Conservation (phyloP, 2,329 filamentous ascomycete genomes). For the Diaporthe citriasiana region DNA sequence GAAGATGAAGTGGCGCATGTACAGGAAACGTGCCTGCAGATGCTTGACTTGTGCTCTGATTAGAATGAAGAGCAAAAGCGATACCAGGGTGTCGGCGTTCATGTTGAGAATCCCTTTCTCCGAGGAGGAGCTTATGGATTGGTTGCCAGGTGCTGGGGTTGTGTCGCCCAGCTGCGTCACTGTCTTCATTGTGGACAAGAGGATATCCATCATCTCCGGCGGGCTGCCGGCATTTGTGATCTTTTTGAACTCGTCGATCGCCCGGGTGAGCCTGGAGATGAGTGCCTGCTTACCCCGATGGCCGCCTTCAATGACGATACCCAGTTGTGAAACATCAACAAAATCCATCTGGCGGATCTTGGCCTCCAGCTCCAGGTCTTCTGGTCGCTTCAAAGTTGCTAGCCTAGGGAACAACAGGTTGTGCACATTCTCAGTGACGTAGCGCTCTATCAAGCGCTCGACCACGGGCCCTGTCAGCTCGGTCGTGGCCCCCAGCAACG, state of each 20-base stretch:
- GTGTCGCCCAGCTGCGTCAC: conserved; percentile 77
- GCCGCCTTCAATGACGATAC: conserved; percentile 86
- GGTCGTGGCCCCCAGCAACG: conserved; percentile 90
- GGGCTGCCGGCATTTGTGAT: conserved; percentile 83
- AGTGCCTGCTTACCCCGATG: conserved; percentile 85
- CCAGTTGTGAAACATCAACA: conserved; percentile 94
- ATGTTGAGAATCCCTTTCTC: conserved; percentile 73
- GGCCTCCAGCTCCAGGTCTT: conserved; percentile 89
- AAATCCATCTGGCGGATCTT: conserved; percentile 94
- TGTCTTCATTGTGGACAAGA: conserved; percentile 85
- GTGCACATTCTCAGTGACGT: conserved; percentile 93
- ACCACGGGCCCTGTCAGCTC: conserved; percentile 93
- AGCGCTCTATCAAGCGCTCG: conserved; percentile 93
- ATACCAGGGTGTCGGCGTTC: conserved; percentile 93
- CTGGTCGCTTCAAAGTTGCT: conserved; percentile 80
- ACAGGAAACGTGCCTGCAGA: conserved; percentile 89
- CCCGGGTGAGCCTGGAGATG: conserved; percentile 79
- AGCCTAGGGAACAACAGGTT: conserved; percentile 89
- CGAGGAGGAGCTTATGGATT: conserved; percentile 52
- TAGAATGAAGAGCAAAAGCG: conserved; percentile 89
- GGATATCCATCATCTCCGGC: conserved; percentile 88
- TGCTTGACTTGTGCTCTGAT: conserved; percentile 91
- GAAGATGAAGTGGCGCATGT: conserved; percentile 98
- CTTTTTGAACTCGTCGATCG: conserved; percentile 90
- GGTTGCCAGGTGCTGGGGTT: conserved; percentile 55